Evolutionary conservation across 129 eudicot species (phyloP).

Genomic region (Flaveria sonorensis): DNA sequence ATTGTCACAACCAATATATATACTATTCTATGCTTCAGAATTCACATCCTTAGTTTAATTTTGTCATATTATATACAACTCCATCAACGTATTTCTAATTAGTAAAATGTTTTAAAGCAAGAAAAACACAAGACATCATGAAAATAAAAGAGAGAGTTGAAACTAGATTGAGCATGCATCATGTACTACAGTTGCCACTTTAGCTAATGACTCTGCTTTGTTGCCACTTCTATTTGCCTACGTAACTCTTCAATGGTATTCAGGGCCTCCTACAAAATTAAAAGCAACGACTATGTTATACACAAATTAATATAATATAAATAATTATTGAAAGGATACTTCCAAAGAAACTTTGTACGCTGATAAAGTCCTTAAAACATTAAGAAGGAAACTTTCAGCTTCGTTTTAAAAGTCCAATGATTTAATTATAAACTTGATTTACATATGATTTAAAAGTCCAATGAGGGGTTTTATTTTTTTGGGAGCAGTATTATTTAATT

Average conservation of each 20-base stretch:
- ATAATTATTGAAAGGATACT: neutral
- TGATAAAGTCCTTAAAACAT: neutral
- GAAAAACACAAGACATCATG: neutral
- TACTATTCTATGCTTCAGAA: no score
- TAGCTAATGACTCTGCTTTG: constrained; percentile 17
- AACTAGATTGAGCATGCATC: neutral
- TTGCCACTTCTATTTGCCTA: constrained; percentile 33
- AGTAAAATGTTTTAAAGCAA: constrained; percentile 8
- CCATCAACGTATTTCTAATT: neutral
- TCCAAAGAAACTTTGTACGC: neutral
- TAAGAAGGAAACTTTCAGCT: neutral
- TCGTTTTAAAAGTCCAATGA: no score
- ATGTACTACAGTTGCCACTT: neutral
- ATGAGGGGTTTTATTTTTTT: neutral
- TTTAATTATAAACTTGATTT: neutral
- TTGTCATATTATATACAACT: no score
- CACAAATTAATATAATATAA: neutral
- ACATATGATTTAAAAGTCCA: neutral
- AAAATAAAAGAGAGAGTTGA: neutral
- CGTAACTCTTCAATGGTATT: constrained; percentile 40
- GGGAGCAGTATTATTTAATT: neutral
- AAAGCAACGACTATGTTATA: no score
- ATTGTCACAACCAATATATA: no score
- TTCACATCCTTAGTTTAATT: no score
- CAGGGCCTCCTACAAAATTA: constrained; percentile 42